phyloP scores from a whole-genome alignment of 768 basidiomycete species.

The Solioccasus polychromus region DNA sequence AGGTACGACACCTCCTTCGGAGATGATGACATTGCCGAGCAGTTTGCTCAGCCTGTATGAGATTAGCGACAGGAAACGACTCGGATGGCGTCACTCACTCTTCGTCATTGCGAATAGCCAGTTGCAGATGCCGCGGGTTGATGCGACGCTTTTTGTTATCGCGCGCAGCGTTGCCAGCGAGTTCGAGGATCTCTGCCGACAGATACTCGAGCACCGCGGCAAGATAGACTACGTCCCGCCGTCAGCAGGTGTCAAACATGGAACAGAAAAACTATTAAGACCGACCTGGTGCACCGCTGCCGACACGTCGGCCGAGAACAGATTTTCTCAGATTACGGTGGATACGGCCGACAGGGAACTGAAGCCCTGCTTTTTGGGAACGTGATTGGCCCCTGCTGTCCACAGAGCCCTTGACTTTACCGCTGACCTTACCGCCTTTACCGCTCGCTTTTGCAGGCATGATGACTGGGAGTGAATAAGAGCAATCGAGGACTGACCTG shows the following conservation, averaged over 20 bases:
- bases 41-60: slow-evolving; percentile 59
- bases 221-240: slow-evolving; percentile 72
- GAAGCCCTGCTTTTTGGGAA: slow-evolving; percentile 73
- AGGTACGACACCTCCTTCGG: slow-evolving; percentile 92
- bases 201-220: slow-evolving; percentile 92
- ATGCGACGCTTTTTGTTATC: slow-evolving; percentile 96
- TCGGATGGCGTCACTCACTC: slow-evolving; percentile 46
- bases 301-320: slow-evolving; percentile 84
- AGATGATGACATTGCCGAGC: slow-evolving; percentile 84
- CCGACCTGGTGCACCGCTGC: slow-evolving; percentile 80
- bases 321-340: slow-evolving; percentile 86
- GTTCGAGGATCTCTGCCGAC: slow-evolving; percentile 89
- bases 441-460: slow-evolving; percentile 31
- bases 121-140: slow-evolving; percentile 90
- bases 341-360: slow-evolving; percentile 90
- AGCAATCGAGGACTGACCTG: neutral
- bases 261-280: slow-evolving; percentile 13
- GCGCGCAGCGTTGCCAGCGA: slow-evolving; percentile 86
- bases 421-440: slow-evolving; percentile 41
- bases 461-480: neutral
- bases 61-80: neutral
- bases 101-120: slow-evolving; percentile 93
- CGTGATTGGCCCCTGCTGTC: slow-evolving; percentile 58
- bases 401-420: slow-evolving; percentile 49
- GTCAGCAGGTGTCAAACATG: neutral